phyloP scores from a whole-genome alignment of 257 asterid species.

The Solanum phureja region DNA sequence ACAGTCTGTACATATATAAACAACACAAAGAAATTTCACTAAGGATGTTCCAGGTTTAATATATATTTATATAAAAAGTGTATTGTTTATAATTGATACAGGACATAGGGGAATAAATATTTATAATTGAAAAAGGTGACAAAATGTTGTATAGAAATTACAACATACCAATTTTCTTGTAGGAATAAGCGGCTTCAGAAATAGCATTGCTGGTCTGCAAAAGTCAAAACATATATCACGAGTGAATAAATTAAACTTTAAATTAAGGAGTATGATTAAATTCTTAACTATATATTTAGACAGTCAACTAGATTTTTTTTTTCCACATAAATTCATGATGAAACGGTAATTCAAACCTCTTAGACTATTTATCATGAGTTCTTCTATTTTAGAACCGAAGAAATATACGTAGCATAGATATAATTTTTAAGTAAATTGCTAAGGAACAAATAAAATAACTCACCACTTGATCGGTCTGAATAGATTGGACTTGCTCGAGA shows the following conservation, averaged over 20 bases:
- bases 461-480: conserved; percentile 33
- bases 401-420: background rate
- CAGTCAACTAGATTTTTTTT: background rate
- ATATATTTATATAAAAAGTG: too few relatives aligned
- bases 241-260: background rate
- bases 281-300: background rate
- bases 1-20: conserved; percentile 11
- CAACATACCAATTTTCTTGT: conserved; percentile 19
- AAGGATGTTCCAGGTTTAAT: background rate
- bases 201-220: conserved; percentile 31
- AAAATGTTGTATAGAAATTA: background rate
- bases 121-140: background rate
- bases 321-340: background rate
- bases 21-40: background rate
- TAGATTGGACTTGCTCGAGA: conserved; percentile 40
- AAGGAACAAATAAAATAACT: background rate
- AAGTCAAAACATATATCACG: background rate
- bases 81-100: background rate
- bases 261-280: background rate
- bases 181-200: conserved; percentile 7
- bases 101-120: background rate
- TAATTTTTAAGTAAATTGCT: too few relatives aligned
- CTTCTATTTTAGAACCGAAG: background rate
- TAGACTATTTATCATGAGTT: background rate
- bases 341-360: background rate